phyloP scores from a whole-genome alignment of 1,284 basidiomycete genomes.

The Vanrija humicola region DNA sequence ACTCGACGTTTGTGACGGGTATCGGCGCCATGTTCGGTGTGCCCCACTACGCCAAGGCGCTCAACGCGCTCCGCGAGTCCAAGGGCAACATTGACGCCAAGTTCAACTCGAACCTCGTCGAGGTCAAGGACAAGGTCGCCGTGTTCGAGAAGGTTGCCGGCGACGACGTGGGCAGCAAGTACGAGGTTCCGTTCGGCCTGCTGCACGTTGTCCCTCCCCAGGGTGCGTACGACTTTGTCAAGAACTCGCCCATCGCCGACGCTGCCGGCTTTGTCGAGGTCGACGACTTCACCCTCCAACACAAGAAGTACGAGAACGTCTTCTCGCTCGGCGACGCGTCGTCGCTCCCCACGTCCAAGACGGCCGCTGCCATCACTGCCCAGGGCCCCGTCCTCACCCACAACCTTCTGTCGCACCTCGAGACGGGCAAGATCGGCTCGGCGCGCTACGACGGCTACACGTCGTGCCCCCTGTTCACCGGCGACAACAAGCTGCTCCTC shows the following conservation, averaged over 20 bases:
- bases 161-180: constrained; percentile 52
- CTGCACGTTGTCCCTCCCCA: constrained; percentile 88
- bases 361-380: constrained; percentile 85
- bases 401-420: constrained; percentile 73
- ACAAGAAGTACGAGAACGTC: constrained; percentile 75
- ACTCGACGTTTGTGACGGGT: constrained; percentile 84
- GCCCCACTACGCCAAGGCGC: constrained; percentile 80
- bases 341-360: constrained; percentile 90
- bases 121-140: constrained; percentile 73
- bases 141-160: constrained; percentile 74
- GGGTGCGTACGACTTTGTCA: constrained; percentile 81
- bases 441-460: constrained; percentile 78
- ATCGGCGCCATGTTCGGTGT: constrained; percentile 85
- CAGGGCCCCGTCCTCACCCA: constrained; percentile 90
- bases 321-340: constrained; percentile 89
- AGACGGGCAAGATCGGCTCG: constrained; percentile 63
- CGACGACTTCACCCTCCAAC: constrained; percentile 71
- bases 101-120: constrained; percentile 80
- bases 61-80: constrained; percentile 71
- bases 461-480: constrained; percentile 48
- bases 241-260: constrained; percentile 71
- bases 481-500: constrained; percentile 65
- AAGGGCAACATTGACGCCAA: constrained; percentile 68
- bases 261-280: constrained; percentile 84
- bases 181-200: constrained; percentile 72